Percentiles rank a stretch among this genome's conserved stretches.
phyloP scores from a whole-genome alignment of 495 filamentous ascomycete genomes.

The Penicillium roqueforti region DNA sequence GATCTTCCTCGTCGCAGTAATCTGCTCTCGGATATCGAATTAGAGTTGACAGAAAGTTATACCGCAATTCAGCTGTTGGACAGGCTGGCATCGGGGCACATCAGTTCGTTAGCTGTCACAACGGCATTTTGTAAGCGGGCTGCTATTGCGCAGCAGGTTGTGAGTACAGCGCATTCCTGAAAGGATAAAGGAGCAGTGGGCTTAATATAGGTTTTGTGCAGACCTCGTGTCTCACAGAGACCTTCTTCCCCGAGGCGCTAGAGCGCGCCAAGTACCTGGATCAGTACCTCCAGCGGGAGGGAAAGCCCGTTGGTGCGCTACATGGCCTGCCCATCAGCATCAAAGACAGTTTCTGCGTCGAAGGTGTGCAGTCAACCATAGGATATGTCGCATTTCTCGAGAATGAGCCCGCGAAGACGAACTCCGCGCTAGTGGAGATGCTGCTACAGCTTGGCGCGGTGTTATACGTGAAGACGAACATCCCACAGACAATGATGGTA shows the following conservation, averaged over 20 bases:
- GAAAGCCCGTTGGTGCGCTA: constrained; percentile 51
- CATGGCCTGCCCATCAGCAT: constrained; percentile 60
- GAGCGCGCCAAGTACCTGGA: constrained; percentile 41
- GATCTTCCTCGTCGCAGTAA: constrained; percentile 19
- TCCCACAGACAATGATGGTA: constrained; percentile 44
- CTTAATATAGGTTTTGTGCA: not conserved
- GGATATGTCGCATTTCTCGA: constrained; percentile 20
- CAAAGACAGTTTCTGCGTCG: constrained; percentile 56
- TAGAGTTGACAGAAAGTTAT: constrained; percentile 49
- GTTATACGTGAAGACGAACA: constrained; percentile 54
- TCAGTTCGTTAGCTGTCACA: constrained; percentile 42
- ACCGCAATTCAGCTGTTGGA: constrained; percentile 43
- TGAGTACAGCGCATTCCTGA: constrained; percentile 26
- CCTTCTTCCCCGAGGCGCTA: constrained; percentile 36
- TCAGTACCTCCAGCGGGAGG: constrained; percentile 25
- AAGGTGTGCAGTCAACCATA: constrained; percentile 28
- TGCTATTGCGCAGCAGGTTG: constrained; percentile 30
- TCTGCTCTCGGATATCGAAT: constrained; percentile 33
- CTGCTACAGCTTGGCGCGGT: constrained; percentile 36
- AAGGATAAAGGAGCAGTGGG: constrained; percentile 22
- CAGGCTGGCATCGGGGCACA: constrained; percentile 20
- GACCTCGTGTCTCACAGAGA: constrained; percentile 43
- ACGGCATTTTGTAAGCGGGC: constrained; percentile 48
- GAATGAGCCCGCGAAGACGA: constrained; percentile 5
- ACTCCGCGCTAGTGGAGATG: constrained; percentile 30